Evolutionary conservation across 768 basidiomycete species (phyloP).

Genomic region (Pilatotrama ljubarskyi): DNA sequence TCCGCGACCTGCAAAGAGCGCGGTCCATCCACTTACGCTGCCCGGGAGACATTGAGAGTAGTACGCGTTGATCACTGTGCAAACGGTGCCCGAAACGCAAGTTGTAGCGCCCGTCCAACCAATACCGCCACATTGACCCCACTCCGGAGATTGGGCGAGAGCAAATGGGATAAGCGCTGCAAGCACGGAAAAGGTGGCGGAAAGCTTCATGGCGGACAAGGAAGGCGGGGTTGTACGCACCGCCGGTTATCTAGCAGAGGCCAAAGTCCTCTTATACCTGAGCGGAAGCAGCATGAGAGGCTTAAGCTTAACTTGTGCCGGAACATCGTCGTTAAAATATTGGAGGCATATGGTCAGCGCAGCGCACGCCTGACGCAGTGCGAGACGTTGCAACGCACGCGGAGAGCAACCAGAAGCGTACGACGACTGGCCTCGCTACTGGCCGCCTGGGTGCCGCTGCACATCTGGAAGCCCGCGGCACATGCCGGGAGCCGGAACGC

Average conservation of each 20-base stretch:
- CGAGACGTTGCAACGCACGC: not conserved
- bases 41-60: slow-evolving; percentile 48
- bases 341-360: not conserved
- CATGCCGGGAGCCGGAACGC: not conserved
- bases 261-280: not conserved
- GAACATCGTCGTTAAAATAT: slow-evolving; percentile 12
- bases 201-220: slow-evolving; percentile 22
- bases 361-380: not conserved
- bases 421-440: not conserved
- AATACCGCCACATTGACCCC: slow-evolving; percentile 38
- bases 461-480: slow-evolving; percentile 1
- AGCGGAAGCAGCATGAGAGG: no score
- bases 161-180: slow-evolving; percentile 29
- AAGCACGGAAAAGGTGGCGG: slow-evolving; percentile 30
- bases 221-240: no score
- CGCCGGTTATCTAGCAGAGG: no score
- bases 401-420: not conserved
- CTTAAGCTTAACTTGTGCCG: not conserved
- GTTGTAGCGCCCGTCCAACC: slow-evolving; percentile 39
- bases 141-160: slow-evolving; percentile 28
- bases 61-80: slow-evolving; percentile 40
- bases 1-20: no score
- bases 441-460: not conserved
- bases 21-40: slow-evolving; percentile 2
- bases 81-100: slow-evolving; percentile 43